phyloP scores from a whole-genome alignment of 2,329 filamentous ascomycete species.

The Ceratocystis alfenasii region DNA sequence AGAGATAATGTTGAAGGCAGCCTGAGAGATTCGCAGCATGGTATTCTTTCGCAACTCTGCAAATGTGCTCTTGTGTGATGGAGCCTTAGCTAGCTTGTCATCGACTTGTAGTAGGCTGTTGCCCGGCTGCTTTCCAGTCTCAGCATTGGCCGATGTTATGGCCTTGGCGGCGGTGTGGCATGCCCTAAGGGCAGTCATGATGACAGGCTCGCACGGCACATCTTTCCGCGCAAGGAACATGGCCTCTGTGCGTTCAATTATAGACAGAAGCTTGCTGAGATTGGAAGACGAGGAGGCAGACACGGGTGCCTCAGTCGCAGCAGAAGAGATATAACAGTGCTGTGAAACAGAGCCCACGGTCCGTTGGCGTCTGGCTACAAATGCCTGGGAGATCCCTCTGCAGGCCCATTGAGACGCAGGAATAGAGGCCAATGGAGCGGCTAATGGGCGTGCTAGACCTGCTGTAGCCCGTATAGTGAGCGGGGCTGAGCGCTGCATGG shows the following conservation, averaged over 20 bases:
- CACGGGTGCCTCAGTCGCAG: not conserved
- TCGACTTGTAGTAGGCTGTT: conserved; percentile 30
- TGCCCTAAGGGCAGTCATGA: conserved; percentile 35
- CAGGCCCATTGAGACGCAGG: not conserved
- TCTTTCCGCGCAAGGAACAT: conserved; percentile 36
- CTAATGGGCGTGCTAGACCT: not conserved
- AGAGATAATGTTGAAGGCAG: conserved; percentile 57
- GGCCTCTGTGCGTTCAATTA: conserved; percentile 34
- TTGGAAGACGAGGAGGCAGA: conserved; percentile 28
- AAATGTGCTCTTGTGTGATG: conserved; percentile 13
- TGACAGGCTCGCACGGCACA: conserved; percentile 36
- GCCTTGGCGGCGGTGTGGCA: conserved; percentile 37
- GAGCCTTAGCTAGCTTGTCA: conserved; percentile 14
- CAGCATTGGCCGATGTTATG: conserved; percentile 29
- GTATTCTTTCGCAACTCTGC: conserved; percentile 33
- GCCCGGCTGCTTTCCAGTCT: conserved; percentile 10
- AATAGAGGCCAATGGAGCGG: not conserved
- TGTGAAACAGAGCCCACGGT: not conserved
- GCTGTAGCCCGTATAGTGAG: not conserved
- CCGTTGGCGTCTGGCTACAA: not conserved
- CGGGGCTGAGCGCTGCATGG: conserved; percentile 12
- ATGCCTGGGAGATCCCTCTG: not conserved
- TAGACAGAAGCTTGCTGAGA: conserved; percentile 32
- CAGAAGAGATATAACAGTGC: conserved; percentile 2
- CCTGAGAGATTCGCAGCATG: conserved; percentile 42